Conservation (phyloP, 129 eudicot genomes). For the Rutidosis leptorrhynchoides region DNA sequence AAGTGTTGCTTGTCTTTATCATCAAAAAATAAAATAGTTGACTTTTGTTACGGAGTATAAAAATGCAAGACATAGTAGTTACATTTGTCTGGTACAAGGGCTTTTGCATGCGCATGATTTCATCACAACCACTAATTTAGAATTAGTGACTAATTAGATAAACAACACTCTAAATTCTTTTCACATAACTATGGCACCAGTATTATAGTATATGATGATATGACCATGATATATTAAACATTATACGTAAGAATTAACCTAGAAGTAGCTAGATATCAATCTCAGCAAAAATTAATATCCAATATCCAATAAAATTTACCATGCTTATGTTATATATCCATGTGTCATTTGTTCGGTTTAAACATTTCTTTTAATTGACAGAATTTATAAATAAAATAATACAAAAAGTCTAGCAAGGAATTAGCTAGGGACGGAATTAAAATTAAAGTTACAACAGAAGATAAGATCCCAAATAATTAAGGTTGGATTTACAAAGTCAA, state of each 20-base stretch:
- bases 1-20: not conserved
- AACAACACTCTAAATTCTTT: not conserved
- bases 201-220: not conserved
- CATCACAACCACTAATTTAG: constrained; percentile 13
- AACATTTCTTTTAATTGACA: no score
- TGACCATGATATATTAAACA: not conserved
- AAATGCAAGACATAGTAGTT: constrained; percentile 30
- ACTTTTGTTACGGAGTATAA: constrained; percentile 21
- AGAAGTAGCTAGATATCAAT: no score
- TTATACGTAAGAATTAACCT: no score
- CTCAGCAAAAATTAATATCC: not conserved
- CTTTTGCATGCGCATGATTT: constrained; percentile 28
- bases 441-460: no score
- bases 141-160: not conserved
- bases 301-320: not conserved
- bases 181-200: not conserved
- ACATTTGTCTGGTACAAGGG: constrained; percentile 19
- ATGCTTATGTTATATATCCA: not conserved
- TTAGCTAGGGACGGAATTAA: no score
- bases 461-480: no score
- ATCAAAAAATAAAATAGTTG: not conserved
- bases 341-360: no score
- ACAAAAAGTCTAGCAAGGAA: no score
- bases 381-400: no score
- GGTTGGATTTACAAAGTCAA: no score